A percentile compares a stretch with the other conserved stretches of the same genome.
These are phyloP conservation scores for Fraxinus baroniana DNA, from an alignment of 305 asterid species.

Conservation along the genomic window DNA sequence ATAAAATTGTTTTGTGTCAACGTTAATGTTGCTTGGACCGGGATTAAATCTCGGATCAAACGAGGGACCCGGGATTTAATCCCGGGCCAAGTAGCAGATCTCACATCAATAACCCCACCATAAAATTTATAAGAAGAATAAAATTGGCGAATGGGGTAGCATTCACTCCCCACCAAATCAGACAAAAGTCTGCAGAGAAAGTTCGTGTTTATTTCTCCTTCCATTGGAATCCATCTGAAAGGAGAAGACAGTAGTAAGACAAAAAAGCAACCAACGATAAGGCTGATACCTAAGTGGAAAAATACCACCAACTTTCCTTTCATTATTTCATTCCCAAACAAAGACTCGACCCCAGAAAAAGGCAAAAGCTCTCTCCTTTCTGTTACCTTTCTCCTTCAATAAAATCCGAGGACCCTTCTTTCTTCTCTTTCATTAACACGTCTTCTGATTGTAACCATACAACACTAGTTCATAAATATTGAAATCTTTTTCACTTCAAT, in stretches of 20 bases:
- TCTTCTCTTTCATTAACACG: neutral
- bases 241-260: neutral
- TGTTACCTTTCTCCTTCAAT: neutral
- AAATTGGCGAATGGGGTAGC: neutral
- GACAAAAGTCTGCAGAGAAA: neutral
- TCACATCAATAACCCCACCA: too few relatives aligned
- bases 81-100: too few relatives aligned
- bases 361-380: neutral
- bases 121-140: too few relatives aligned
- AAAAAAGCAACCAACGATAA: neutral
- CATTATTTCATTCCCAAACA: neutral
- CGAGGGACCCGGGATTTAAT: too few relatives aligned
- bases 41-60: too few relatives aligned
- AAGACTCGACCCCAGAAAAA: neutral
- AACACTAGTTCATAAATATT: neutral
- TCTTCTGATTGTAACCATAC: neutral
- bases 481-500: neutral
- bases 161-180: neutral
- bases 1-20: neutral
- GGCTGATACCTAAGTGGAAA: neutral
- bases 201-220: neutral
- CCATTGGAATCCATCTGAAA: neutral
- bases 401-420: neutral
- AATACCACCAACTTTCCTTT: neutral
- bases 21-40: too few relatives aligned